These are phyloP conservation scores for Metschnikowia aberdeeniae DNA, from an alignment of 805 yeast species.

Conservation along the genomic window DNA sequence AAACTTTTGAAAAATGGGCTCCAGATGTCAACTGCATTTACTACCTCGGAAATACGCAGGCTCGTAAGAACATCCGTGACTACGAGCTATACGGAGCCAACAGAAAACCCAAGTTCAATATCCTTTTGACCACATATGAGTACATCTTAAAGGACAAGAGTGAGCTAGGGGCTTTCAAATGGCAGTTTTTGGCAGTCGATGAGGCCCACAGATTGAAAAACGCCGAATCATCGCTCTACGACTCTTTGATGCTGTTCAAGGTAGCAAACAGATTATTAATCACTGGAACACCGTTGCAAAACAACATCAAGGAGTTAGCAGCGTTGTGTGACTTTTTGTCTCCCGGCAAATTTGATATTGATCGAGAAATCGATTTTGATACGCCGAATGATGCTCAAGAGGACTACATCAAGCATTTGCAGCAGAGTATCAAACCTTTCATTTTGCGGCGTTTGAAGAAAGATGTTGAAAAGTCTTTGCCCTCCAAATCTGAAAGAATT, in stretches of 20 bases:
- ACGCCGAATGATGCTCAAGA: conserved; percentile 86
- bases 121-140: conserved; percentile 93
- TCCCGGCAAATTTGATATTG: conserved; percentile 91
- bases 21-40: conserved; percentile 92
- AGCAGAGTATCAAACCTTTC: conserved; percentile 81
- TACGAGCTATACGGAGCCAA: conserved; percentile 69
- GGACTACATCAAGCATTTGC: conserved; percentile 79
- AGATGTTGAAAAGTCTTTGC: conserved; percentile 95
- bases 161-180: conserved; percentile 76
- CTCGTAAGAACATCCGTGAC: conserved; percentile 78
- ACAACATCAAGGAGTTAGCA: conserved; percentile 90
- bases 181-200: conserved; percentile 98
- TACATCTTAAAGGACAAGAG: conserved; percentile 85
- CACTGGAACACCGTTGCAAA: conserved; percentile 98
- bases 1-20: conserved; percentile 95
- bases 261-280: conserved; percentile 82
- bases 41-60: conserved; percentile 86
- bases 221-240: conserved; percentile 89
- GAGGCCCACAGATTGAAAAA: conserved; percentile 97
- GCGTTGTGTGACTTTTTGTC: conserved; percentile 91
- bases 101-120: conserved; percentile 80
- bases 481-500: conserved; percentile 93
- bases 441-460: conserved; percentile 90
- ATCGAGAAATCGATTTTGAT: conserved; percentile 93
- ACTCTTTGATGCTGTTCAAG: conserved; percentile 76